Evolutionary conservation across 352 stramenopile genomes (phyloP), one percentile per base, ranked within the genome.

Genomic region (Phytophthora tubulina): DNA sequence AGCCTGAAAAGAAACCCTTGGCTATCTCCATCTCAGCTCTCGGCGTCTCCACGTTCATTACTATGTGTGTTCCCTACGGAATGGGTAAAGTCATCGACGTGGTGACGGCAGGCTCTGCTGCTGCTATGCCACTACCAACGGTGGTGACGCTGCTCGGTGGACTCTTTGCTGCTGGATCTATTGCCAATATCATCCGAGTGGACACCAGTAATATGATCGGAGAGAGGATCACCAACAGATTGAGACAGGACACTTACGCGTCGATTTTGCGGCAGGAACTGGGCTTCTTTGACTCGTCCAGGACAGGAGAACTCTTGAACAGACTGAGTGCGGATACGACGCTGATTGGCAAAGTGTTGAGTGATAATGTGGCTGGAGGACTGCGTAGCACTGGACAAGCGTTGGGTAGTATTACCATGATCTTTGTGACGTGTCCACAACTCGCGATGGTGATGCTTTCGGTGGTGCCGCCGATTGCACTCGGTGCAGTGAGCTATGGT

Each of bases 331-430:
- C 92, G 38, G 95, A 98, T 75, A 96, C 93, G 60, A 93, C 90
- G 57, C 75, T 98, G 32, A 88, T 99, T 49, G 93, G 97, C 42
- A 96, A 96, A 60, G 90, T 97, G n/a, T 74, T 99, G 48, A 98
- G 94, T 46, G 94, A 97, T 50, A 95, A 98, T 62, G 84, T 97
- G 4, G 78, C 81, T 3, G 44, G 82, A 11, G 94, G 85, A 7
- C 68, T 98, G 38, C 84, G 92, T 55, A 96, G 81, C 46, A 67
- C 81, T 6, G 89, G 95, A 10, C 96, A 98, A 69, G 85, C 76
- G 14, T 56, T 94, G 14, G 94, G 91, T 31, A 97, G 90, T 35
- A 88, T 97, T 30, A 83, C 82, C 0, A 97, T 99, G 79, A 82
- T 99, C 9, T 93, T 98, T 57, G 81, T 96, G 38, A 98, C 92